phyloP scores from a whole-genome alignment of 371 early-diverging fungal genomes.

The Dichotomocladium elegans region DNA sequence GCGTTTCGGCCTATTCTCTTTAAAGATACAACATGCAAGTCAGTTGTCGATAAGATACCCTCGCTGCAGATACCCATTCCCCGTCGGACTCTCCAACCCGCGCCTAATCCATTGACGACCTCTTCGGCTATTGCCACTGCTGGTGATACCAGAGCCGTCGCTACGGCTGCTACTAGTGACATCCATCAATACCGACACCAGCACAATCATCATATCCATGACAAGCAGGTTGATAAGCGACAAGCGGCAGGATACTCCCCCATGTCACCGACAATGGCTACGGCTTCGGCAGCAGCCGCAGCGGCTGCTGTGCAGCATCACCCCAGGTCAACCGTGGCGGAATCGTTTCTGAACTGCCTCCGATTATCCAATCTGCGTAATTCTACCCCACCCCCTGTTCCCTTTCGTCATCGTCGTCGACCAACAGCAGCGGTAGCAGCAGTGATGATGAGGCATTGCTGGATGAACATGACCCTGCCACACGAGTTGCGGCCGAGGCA shows the following conservation, averaged over 20 bases:
- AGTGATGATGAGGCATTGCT: slow-evolving; percentile 5
- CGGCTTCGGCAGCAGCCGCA: slow-evolving; percentile 25
- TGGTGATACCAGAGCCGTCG: too few species aligned
- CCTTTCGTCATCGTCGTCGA: slow-evolving; percentile 4
- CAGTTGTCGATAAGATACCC: slow-evolving; percentile 10
- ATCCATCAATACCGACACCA: not conserved
- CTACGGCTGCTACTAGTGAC: not conserved
- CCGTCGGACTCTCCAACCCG: slow-evolving; percentile 13
- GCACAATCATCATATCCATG: not conserved
- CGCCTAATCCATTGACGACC: too few species aligned
- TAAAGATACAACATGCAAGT: slow-evolving; percentile 7
- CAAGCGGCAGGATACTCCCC: slow-evolving; percentile 3
- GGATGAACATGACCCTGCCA: slow-evolving; percentile 10
- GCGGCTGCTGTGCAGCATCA: slow-evolving; percentile 20
- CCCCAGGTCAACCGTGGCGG: slow-evolving; percentile 30
- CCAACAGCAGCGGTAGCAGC: slow-evolving; percentile 4
- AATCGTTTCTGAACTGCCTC: slow-evolving; percentile 23
- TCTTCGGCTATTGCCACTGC: slow-evolving; percentile 8
- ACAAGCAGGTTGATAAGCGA: not conserved
- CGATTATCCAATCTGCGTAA: slow-evolving; percentile 7
- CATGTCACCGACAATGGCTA: slow-evolving; percentile 28
- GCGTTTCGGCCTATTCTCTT: slow-evolving; percentile 16
- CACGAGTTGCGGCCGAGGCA: slow-evolving; percentile 9
- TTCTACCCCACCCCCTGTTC: slow-evolving; percentile 10
- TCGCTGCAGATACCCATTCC: slow-evolving; percentile 18